A percentile compares a stretch with the other conserved stretches of the same genome.
These are phyloP conservation scores for Hyaloscypha variabilis DNA, from an alignment of 495 filamentous ascomycete genomes.

Conservation along the genomic window DNA sequence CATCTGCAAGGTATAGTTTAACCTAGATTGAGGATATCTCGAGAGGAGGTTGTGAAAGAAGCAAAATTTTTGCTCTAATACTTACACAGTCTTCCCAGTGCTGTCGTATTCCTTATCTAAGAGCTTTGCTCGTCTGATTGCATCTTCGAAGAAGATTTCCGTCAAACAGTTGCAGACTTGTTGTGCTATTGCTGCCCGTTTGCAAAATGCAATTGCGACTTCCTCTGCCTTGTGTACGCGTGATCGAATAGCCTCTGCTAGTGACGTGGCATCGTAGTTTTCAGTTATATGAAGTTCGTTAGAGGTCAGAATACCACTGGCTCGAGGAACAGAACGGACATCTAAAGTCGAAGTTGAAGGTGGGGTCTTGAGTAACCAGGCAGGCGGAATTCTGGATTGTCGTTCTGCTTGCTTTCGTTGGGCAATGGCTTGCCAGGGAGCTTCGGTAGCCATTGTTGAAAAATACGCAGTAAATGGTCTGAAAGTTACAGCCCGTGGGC, in stretches of 20 bases:
- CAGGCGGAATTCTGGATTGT: constrained; percentile 45
- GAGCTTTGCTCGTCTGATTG: constrained; percentile 56
- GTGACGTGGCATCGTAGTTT: constrained; percentile 47
- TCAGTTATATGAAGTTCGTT: constrained; percentile 55
- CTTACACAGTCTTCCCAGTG: constrained; percentile 44
- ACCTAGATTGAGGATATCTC: too few relatives aligned
- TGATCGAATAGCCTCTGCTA: constrained; percentile 40
- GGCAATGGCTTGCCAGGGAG: constrained; percentile 37
- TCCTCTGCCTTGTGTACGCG: constrained; percentile 42
- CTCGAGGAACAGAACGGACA: constrained; percentile 22
- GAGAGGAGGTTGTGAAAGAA: too few relatives aligned
- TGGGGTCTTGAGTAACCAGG: constrained; percentile 42
- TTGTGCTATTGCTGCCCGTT: constrained; percentile 61
- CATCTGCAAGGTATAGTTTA: too few relatives aligned
- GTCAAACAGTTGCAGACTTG: constrained; percentile 67
- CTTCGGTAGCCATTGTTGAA: constrained; percentile 20
- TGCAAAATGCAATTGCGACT: constrained; percentile 44
- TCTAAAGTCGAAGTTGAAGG: constrained; percentile 16
- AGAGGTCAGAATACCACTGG: constrained; percentile 31
- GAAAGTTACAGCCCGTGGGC: too few relatives aligned
- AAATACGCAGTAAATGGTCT: too few relatives aligned
- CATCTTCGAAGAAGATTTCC: constrained; percentile 66
- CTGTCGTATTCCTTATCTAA: constrained; percentile 53
- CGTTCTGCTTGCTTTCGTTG: constrained; percentile 49
- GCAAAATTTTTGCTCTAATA: too few relatives aligned